Percentiles rank a stretch among this genome's conserved stretches.
phyloP scores from a whole-genome alignment of 495 filamentous ascomycete genomes.

The Talaromyces thailandensis region DNA sequence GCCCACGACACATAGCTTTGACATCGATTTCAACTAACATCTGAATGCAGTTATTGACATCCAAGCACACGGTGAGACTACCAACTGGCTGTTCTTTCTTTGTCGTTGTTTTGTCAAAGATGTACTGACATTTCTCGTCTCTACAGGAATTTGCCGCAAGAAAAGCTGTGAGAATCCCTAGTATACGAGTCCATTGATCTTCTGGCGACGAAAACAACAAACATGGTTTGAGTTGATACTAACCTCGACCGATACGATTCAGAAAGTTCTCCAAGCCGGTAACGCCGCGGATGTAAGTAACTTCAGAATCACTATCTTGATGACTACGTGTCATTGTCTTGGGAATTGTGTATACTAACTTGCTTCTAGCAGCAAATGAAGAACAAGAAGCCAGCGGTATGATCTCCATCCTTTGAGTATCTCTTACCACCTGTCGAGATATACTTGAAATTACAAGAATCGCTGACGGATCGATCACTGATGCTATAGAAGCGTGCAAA shows the following conservation, averaged over 20 bases:
- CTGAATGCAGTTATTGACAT: not conserved
- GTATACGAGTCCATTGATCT: not conserved
- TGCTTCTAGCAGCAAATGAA: not conserved
- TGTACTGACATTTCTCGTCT: not conserved
- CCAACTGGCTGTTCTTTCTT: not conserved
- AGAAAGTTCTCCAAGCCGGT: not conserved
- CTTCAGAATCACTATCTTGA: not conserved
- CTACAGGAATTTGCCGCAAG: not conserved
- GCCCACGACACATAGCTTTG: not conserved
- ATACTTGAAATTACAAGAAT: not conserved
- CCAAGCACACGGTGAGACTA: not conserved
- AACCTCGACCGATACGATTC: not conserved
- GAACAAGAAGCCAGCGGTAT: not conserved
- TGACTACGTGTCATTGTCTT: not conserved
- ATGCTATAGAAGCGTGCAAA: not conserved
- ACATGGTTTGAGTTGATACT: not conserved
- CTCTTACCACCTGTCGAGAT: not conserved
- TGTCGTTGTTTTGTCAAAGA: not conserved
- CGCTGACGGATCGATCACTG: not conserved
- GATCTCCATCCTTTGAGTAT: not conserved
- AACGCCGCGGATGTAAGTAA: not conserved
- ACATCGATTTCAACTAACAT: not conserved
- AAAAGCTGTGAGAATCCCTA: not conserved
- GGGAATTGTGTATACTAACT: not conserved
- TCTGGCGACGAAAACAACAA: not conserved